phyloP scores from a whole-genome alignment of 2,329 filamentous ascomycete genomes.

The Colletotrichum plurivorum region DNA sequence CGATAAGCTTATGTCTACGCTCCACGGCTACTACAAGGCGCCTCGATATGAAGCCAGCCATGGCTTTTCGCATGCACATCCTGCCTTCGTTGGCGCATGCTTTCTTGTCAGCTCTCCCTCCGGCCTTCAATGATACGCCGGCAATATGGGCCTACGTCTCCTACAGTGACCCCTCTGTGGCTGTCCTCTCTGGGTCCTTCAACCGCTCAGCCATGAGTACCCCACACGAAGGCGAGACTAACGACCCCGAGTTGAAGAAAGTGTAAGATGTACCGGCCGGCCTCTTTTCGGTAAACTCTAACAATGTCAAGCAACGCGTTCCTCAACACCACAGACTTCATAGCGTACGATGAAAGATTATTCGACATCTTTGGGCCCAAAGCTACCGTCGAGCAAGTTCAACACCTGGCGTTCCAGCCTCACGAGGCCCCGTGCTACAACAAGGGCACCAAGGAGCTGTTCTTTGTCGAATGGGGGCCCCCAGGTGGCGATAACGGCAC shows the following conservation, averaged over 20 bases:
- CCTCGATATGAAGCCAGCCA: background rate
- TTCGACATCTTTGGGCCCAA: slow-evolving; percentile 7
- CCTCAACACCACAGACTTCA: slow-evolving; percentile 8
- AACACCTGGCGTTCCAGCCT: slow-evolving; percentile 6
- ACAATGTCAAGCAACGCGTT: background rate
- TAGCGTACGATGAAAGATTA: slow-evolving; percentile 12
- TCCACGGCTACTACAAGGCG: background rate
- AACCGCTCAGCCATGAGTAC: slow-evolving; percentile 14
- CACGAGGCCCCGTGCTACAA: slow-evolving; percentile 20
- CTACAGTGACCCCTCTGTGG: slow-evolving; percentile 12
- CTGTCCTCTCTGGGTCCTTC: background rate
- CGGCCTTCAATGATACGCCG: background rate
- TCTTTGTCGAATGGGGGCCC: slow-evolving; percentile 25
- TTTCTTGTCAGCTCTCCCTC: slow-evolving; percentile 10
- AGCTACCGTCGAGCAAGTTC: background rate
- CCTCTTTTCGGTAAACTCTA: background rate
- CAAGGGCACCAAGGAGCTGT: slow-evolving; percentile 10
- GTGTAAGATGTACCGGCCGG: background rate
- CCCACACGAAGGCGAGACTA: background rate
- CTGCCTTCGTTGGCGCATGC: background rate
- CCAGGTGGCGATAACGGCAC: slow-evolving; percentile 9
- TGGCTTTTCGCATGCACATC: background rate
- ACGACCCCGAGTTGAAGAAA: slow-evolving; percentile 2
- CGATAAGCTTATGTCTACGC: background rate
- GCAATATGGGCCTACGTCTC: slow-evolving; percentile 14